phyloP scores from a whole-genome alignment of 78 protist species.

The Dictyostelium capitatum region DNA sequence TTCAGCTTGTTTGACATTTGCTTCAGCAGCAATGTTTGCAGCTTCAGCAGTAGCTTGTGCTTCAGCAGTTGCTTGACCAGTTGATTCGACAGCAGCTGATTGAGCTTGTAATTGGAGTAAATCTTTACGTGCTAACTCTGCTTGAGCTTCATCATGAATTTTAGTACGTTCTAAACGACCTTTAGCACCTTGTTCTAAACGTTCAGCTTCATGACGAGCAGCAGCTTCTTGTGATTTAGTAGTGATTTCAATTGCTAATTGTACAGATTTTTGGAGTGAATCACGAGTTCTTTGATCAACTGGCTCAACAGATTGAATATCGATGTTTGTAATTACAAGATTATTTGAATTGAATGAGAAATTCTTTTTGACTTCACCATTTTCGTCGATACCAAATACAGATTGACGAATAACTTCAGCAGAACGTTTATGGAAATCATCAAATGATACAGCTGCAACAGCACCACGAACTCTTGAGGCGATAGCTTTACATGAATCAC shows the following conservation, averaged over 20 bases:
- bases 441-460: conserved; percentile 92
- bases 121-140: conserved; percentile 84
- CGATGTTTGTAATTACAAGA: conserved; percentile 94
- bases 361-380: conserved; percentile 36
- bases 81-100: conserved; percentile 84
- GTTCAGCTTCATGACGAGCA: conserved; percentile 93
- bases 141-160: conserved; percentile 89
- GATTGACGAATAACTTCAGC: conserved; percentile 92
- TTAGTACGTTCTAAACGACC: conserved; percentile 91
- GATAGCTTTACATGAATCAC: conserved; percentile 96
- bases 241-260: conserved; percentile 95
- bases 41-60: conserved; percentile 94
- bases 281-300: conserved; percentile 95
- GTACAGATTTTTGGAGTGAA: conserved; percentile 91
- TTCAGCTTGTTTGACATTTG: conserved; percentile 88
- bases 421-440: conserved; percentile 95
- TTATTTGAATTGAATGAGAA: conserved; percentile 90
- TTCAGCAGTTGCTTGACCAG: conserved; percentile 93
- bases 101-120: conserved; percentile 89
- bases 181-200: conserved; percentile 91
- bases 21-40: conserved; percentile 86
- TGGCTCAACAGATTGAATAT: conserved; percentile 97
- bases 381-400: conserved; percentile 92
- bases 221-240: conserved; percentile 95
- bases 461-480: conserved; percentile 95